Evolutionary conservation across 2,329 filamentous ascomycete species (phyloP), one percentile per base, ranked within the genome.

Genomic region (Nigrospora osmanthi): DNA sequence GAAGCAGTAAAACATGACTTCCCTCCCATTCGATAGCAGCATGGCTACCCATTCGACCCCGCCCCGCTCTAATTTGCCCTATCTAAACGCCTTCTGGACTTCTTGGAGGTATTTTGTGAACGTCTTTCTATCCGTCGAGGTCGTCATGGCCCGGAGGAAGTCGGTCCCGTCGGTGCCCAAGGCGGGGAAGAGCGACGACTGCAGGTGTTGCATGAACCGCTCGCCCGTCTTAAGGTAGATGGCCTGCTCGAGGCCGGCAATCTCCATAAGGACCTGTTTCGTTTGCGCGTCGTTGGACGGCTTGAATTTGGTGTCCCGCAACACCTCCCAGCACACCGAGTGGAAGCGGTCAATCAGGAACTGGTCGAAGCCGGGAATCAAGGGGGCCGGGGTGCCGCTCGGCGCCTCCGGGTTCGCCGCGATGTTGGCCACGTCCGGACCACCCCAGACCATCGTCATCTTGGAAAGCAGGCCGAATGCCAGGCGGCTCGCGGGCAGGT

Each of bases 291-390:
- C 93, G 44, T 70, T 67, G 51, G 83, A 82, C 1, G 88, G 81
- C 52, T 85, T 85, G 73, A 97, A 96, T 16, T 76, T 76, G 6
- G 85, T 74, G 38, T 90, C 85, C 35, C 80, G 81, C 33, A 95
- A 80, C 7, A 97, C 82, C 35, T 87, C 85, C 93, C 93, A 98
- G 62, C 87, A 90, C 9, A 94, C 76, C 0, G 87, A 79, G 47
- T 95, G 91, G 69, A 98, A 95, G 17, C 86, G 80, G 37, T 87
- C 81, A 47, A 97, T 86, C 66, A 95, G 85, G 66, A 95, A 97
- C 46, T 80, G 78, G 55, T 95, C 89, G 60, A 98, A 98, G 7
- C 93, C 91, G 2, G 90, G 87, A 28, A 98, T 81, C 15, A 66
- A 68, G 11, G 81, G 80, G 11, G 67, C 62, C 4, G 80, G 70